These are phyloP conservation scores for Boletus reticulatus DNA, from an alignment of 768 basidiomycete genomes.

Conservation along the genomic window DNA sequence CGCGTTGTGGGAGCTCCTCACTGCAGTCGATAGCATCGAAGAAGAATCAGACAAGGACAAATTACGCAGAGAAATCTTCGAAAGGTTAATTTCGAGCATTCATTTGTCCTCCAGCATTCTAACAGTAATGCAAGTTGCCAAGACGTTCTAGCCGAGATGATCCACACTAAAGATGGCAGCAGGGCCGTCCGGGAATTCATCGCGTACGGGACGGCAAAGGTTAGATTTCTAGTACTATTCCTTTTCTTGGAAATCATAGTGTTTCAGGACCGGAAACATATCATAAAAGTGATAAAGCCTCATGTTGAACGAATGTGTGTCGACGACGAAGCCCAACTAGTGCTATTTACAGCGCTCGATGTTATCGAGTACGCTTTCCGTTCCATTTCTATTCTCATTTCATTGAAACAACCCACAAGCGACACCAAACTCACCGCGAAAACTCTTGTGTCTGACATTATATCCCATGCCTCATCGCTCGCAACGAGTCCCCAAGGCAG, in stretches of 20 bases:
- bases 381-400: background rate
- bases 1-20: slow-evolving; percentile 82
- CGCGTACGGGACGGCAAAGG: slow-evolving; percentile 81
- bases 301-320: slow-evolving; percentile 86
- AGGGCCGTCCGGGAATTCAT: slow-evolving; percentile 84
- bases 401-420: slow-evolving; percentile 37
- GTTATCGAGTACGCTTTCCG: slow-evolving; percentile 69
- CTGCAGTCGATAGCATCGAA: slow-evolving; percentile 52
- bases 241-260: background rate
- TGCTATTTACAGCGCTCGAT: slow-evolving; percentile 88
- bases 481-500: slow-evolving; percentile 71
- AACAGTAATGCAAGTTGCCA: slow-evolving; percentile 53
- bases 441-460: slow-evolving; percentile 71
- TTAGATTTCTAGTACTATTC: slow-evolving; percentile 21
- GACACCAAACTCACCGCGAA: slow-evolving; percentile 90
- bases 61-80: slow-evolving; percentile 75
- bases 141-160: slow-evolving; percentile 87
- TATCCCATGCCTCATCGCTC: slow-evolving; percentile 53
- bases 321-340: slow-evolving; percentile 88
- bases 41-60: slow-evolving; percentile 72
- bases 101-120: background rate
- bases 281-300: slow-evolving; percentile 85
- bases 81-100: slow-evolving; percentile 49
- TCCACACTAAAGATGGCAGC: slow-evolving; percentile 91
- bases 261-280: slow-evolving; percentile 81